Evolutionary conservation across 176 grass and related monocot genomes (phyloP).

Genomic region (Zoysia japonica): DNA sequence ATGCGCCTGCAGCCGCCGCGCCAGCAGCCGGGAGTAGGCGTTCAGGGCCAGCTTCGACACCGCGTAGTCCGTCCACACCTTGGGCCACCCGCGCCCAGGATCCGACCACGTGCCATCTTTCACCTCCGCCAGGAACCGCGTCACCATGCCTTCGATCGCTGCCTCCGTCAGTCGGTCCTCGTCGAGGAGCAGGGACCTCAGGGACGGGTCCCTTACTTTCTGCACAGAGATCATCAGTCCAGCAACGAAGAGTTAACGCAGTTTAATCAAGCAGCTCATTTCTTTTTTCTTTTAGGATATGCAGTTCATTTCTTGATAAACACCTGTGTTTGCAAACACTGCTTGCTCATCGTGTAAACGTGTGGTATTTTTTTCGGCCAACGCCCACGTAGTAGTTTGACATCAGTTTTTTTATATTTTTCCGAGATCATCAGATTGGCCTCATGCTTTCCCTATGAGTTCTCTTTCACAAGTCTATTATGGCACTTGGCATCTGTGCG

Average conservation of each 20-base stretch:
- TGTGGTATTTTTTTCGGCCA: too few species aligned
- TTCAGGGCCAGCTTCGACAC: conserved; percentile 94
- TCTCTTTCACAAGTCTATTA: neutral
- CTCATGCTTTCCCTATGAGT: neutral
- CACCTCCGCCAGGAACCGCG: conserved; percentile 76
- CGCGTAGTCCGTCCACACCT: conserved; percentile 92
- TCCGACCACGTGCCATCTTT: conserved; percentile 67
- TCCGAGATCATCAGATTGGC: too few species aligned
- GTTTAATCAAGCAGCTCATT: neutral
- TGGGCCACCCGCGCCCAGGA: conserved; percentile 68
- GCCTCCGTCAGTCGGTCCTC: conserved; percentile 65
- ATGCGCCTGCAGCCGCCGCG: conserved; percentile 50
- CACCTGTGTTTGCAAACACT: too few species aligned
- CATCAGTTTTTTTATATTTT: too few species aligned
- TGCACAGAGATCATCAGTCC: neutral
- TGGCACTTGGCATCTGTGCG: neutral
- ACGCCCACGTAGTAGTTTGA: too few species aligned
- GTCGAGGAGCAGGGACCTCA: conserved; percentile 51
- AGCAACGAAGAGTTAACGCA: neutral
- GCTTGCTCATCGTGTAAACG: too few species aligned
- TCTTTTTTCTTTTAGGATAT: neutral
- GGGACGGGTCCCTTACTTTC: conserved; percentile 60
- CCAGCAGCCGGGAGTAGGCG: conserved; percentile 78
- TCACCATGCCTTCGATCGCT: conserved; percentile 60
- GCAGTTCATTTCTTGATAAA: neutral